Conservation (phyloP, 371 early-diverging fungal genomes). For the Circinella umbellata region DNA sequence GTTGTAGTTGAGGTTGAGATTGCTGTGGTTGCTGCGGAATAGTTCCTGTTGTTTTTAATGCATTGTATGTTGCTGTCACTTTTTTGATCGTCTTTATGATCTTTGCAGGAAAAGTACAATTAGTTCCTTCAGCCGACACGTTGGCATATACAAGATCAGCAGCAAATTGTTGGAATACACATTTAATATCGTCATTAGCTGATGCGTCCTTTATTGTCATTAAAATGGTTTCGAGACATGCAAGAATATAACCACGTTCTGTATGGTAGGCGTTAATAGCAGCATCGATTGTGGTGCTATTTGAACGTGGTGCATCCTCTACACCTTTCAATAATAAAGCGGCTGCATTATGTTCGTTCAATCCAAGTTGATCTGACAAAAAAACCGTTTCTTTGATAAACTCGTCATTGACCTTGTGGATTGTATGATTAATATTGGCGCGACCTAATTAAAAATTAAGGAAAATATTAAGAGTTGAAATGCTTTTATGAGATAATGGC, state of each 20-base stretch:
- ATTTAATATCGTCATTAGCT: slow-evolving; percentile 53
- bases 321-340: slow-evolving; percentile 71
- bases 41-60: slow-evolving; percentile 33
- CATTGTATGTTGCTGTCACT: slow-evolving; percentile 42
- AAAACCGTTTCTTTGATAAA: slow-evolving; percentile 70
- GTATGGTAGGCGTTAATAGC: slow-evolving; percentile 72
- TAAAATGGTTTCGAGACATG: slow-evolving; percentile 67
- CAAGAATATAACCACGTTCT: slow-evolving; percentile 71
- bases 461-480: too few relatives aligned
- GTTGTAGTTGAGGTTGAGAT: slow-evolving; percentile 31
- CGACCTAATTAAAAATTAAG: slow-evolving; percentile 26
- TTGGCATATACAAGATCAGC: slow-evolving; percentile 21
- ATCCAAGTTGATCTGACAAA: slow-evolving; percentile 79
- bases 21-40: slow-evolving; percentile 23
- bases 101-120: slow-evolving; percentile 43
- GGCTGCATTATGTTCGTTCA: slow-evolving; percentile 82
- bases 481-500: too few relatives aligned
- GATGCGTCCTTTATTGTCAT: slow-evolving; percentile 53
- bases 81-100: slow-evolving; percentile 50
- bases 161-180: slow-evolving; percentile 38
- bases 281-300: slow-evolving; percentile 48
- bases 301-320: slow-evolving; percentile 32
- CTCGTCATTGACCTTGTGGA: slow-evolving; percentile 67
- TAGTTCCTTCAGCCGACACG: not conserved
- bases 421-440: slow-evolving; percentile 56